A percentile compares a stretch with the other conserved stretches of the same genome.
These are phyloP conservation scores for Trametes punicea DNA, from an alignment of 768 basidiomycete species.

Conservation along the genomic window DNA sequence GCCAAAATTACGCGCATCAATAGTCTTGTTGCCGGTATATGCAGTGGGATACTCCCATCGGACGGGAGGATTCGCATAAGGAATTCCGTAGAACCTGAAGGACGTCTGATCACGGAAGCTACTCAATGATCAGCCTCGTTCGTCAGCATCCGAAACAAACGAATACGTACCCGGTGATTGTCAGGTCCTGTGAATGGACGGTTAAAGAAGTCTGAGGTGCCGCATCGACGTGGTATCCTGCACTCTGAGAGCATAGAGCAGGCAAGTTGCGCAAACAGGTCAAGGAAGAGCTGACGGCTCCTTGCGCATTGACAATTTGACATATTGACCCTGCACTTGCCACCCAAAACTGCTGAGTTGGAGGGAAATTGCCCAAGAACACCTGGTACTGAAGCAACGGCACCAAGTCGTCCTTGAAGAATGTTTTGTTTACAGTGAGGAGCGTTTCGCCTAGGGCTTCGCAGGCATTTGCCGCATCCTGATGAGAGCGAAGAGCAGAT, in stretches of 20 bases:
- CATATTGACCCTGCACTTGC: constrained; percentile 16
- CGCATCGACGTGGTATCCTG: constrained; percentile 12
- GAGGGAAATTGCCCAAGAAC: constrained; percentile 17
- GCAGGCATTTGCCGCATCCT: constrained; percentile 19
- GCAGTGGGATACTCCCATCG: constrained; percentile 43
- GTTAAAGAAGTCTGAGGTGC: constrained; percentile 18
- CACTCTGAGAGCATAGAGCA: constrained; percentile 26
- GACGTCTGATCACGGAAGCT: constrained; percentile 46
- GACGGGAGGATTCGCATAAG: constrained; percentile 41
- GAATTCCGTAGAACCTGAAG: constrained; percentile 52
- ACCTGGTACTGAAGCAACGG: constrained; percentile 25
- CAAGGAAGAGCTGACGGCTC: constrained; percentile 16
- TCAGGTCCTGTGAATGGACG: constrained; percentile 20
- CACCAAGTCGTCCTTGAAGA: constrained; percentile 21
- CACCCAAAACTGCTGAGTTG: constrained; percentile 24
- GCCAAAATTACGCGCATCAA: constrained; percentile 32
- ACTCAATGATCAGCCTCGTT: not conserved
- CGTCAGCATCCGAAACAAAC: not conserved
- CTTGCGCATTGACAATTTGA: constrained; percentile 22
- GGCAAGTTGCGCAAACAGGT: constrained; percentile 22
- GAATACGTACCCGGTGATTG: constrained; percentile 25
- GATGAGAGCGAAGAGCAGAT: constrained; percentile 11
- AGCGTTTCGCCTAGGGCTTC: constrained; percentile 24
- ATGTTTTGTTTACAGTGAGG: constrained; percentile 21
- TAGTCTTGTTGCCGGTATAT: constrained; percentile 27